phyloP scores from a whole-genome alignment of 1,284 basidiomycete genomes.

The Wolfiporia cocos region DNA sequence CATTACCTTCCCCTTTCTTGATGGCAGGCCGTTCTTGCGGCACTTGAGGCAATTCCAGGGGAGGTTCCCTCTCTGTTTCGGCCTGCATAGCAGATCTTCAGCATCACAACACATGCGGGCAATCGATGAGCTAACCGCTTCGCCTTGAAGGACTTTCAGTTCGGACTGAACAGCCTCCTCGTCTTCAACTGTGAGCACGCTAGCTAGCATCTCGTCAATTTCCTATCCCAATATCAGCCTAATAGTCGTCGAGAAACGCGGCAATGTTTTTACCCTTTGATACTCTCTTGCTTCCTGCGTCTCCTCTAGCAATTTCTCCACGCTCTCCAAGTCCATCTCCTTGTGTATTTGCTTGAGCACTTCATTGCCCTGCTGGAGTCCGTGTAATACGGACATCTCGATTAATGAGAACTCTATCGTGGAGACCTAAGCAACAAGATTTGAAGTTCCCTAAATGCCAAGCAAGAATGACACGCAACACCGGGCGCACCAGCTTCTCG shows the following conservation, averaged over 20 bases:
- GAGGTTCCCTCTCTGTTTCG: neutral
- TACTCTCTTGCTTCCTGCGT: constrained; percentile 91
- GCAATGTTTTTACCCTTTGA: constrained; percentile 59
- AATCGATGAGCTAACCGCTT: constrained; percentile 39
- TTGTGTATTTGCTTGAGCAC: constrained; percentile 92
- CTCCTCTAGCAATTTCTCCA: constrained; percentile 91
- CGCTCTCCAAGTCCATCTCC: constrained; percentile 87
- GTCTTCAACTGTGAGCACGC: constrained; percentile 81
- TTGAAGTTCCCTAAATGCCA: neutral
- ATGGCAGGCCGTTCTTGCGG: neutral
- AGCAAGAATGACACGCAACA: neutral
- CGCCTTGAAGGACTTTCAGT: constrained; percentile 60
- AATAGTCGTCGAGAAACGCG: neutral
- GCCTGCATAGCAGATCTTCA: neutral
- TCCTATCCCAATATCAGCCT: constrained; percentile 41
- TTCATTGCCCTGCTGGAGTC: constrained; percentile 88
- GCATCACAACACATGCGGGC: too few relatives aligned
- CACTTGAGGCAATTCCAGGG: neutral
- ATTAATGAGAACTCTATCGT: constrained; percentile 96
- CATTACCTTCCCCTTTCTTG: neutral
- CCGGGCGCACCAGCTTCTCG: constrained; percentile 75
- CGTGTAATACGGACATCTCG: constrained; percentile 89
- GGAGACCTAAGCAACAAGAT: constrained; percentile 59
- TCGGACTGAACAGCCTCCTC: constrained; percentile 92
- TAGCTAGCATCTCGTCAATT: constrained; percentile 84